Evolutionary conservation across 176 grass and related monocot species (phyloP).

Genomic region (Bromus sterilis): DNA sequence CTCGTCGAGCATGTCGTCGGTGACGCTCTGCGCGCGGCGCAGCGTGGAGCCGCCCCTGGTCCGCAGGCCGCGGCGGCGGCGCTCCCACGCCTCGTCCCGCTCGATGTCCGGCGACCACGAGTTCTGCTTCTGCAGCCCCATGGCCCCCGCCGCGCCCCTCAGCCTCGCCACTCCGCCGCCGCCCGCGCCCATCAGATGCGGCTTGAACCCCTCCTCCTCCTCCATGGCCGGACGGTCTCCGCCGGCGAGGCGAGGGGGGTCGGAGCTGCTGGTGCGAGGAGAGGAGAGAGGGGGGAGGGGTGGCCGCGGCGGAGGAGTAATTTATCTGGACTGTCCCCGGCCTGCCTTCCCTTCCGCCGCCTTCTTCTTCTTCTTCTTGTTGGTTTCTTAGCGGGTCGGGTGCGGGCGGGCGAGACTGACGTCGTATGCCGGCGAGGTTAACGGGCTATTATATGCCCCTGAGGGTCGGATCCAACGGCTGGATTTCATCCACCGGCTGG

Average conservation of each 20-base stretch:
- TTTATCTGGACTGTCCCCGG: neutral
- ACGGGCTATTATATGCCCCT: neutral
- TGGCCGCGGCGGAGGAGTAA: neutral
- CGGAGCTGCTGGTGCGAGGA: neutral
- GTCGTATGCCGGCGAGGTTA: conserved; percentile 29
- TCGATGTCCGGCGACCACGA: conserved; percentile 84
- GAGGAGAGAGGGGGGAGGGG: neutral
- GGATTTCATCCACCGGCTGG: neutral
- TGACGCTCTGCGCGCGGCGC: conserved; percentile 48
- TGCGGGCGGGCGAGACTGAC: conserved; percentile 7
- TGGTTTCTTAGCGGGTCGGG: neutral
- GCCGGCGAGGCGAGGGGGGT: too few species aligned
- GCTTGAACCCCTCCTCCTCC: neutral
- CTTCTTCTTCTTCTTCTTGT: neutral
- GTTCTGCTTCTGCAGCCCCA: conserved; percentile 62
- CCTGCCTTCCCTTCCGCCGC: conserved; percentile 1
- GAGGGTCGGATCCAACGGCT: neutral
- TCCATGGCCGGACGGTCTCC: conserved; percentile 37
- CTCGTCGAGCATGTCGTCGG: conserved; percentile 77
- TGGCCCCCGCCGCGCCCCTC: neutral
- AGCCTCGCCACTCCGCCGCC: neutral
- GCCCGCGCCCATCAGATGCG: neutral
- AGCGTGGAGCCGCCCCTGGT: neutral
- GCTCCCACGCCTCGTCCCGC: conserved; percentile 72
- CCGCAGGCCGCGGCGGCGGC: conserved; percentile 42